These are phyloP conservation scores for Cryphonectria japonica DNA, from an alignment of 2,329 filamentous ascomycete genomes.

Conservation along the genomic window DNA sequence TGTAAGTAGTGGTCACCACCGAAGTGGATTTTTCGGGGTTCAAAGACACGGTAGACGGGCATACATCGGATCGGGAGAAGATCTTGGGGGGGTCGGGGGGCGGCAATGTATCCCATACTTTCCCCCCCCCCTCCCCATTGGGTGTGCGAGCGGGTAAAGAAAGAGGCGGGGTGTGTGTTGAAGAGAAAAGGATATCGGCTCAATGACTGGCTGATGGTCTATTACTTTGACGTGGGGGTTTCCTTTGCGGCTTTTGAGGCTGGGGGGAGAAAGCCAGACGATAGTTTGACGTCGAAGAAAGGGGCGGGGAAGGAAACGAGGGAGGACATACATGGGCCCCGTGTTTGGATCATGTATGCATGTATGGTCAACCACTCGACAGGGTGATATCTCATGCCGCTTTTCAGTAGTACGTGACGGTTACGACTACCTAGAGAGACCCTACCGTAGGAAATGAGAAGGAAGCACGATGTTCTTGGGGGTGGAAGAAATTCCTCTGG, in stretches of 20 bases:
- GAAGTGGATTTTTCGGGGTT: conserved; percentile 13
- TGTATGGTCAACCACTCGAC: neutral
- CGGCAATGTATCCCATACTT: neutral
- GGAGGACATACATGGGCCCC: neutral
- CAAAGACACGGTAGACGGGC: conserved; percentile 15
- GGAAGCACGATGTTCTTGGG: too few relatives aligned
- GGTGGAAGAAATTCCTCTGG: neutral
- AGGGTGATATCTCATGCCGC: too few relatives aligned
- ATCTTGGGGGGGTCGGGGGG: neutral
- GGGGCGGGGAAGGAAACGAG: too few relatives aligned
- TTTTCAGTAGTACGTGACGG: too few relatives aligned
- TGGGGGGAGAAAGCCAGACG: neutral
- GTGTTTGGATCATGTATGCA: neutral
- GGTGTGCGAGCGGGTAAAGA: neutral
- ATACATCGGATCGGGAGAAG: neutral
- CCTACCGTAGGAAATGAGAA: too few relatives aligned
- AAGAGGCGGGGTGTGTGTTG: too few relatives aligned
- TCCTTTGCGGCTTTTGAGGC: neutral
- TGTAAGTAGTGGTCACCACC: conserved; percentile 2
- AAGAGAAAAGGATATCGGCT: neutral
- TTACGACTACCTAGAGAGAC: neutral
- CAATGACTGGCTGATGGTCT: neutral
- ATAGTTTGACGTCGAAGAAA: neutral
- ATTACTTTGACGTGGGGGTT: neutral
- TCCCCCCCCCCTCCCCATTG: too few relatives aligned